A percentile compares a stretch with the other conserved stretches of the same genome.
phyloP scores from a whole-genome alignment of 495 filamentous ascomycete species.

The Penicillium flavigenum region DNA sequence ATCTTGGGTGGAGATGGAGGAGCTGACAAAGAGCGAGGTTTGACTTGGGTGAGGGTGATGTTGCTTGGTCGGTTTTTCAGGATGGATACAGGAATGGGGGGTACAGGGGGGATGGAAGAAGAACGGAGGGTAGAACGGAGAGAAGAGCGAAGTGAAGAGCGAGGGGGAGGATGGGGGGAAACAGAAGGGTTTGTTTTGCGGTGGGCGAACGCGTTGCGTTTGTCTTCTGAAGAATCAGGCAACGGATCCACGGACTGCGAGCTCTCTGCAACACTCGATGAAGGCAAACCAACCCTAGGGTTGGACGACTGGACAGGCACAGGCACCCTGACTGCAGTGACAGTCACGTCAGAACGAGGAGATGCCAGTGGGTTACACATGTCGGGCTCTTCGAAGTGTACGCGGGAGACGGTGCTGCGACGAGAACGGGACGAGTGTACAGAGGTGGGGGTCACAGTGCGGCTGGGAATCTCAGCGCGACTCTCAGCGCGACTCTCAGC shows the following conservation, averaged over 20 bases:
- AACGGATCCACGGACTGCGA: neutral
- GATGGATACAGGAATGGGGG: neutral
- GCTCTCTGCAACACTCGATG: neutral
- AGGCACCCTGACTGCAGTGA: neutral
- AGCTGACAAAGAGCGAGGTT: neutral
- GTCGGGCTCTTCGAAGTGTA: neutral
- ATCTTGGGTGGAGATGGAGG: slow-evolving; percentile 1
- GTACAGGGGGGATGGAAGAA: neutral
- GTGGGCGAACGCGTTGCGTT: neutral
- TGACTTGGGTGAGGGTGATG: neutral
- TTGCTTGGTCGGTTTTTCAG: neutral
- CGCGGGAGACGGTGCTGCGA: neutral
- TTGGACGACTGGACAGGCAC: neutral
- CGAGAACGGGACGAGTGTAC: neutral
- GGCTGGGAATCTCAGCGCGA: too few relatives aligned
- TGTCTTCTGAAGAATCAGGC: neutral
- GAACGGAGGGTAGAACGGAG: neutral
- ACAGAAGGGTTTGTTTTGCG: neutral
- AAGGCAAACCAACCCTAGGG: neutral
- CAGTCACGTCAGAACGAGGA: neutral
- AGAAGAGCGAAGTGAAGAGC: neutral
- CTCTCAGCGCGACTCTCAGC: too few relatives aligned
- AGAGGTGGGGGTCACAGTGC: neutral
- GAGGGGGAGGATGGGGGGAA: neutral
- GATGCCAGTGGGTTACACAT: slow-evolving; percentile 1